These are phyloP conservation scores for Carex kokanica DNA, from an alignment of 176 grass and related monocot genomes.

Conservation along the genomic window DNA sequence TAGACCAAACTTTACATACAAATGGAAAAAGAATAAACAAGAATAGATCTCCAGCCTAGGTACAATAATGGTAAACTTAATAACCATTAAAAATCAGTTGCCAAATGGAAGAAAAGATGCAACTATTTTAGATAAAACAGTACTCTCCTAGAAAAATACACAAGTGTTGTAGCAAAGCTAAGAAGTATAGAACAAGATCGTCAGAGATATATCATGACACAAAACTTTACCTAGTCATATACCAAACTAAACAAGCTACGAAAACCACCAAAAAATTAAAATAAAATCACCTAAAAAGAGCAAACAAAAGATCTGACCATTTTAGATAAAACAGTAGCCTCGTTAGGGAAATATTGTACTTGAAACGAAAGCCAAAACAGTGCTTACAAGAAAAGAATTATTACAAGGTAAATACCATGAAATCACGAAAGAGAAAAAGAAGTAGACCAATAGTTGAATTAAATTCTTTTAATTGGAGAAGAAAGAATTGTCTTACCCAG, in stretches of 20 bases:
- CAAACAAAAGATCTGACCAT: conserved; percentile 19
- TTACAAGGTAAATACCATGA: neutral
- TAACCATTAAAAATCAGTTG: conserved; percentile 23
- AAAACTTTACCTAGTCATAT: conserved; percentile 27
- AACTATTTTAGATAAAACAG: conserved; percentile 30
- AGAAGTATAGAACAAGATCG: conserved; percentile 3
- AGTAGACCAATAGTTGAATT: neutral
- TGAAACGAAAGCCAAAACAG: neutral
- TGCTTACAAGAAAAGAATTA: neutral
- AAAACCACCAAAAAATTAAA: conserved; percentile 1
- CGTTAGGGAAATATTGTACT: neutral
- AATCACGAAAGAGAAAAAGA: conserved; percentile 14
- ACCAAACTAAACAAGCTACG: conserved; percentile 9
- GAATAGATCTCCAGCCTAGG: conserved; percentile 28
- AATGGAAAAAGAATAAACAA: conserved; percentile 40
- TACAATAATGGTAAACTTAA: conserved; percentile 33
- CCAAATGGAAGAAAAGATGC: conserved; percentile 12
- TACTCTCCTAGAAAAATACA: conserved; percentile 13
- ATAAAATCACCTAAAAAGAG: neutral
- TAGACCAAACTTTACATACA: conserved; percentile 30
- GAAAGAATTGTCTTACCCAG: conserved; percentile 25
- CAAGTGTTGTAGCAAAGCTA: conserved; percentile 8
- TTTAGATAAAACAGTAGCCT: conserved; percentile 17
- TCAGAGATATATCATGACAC: conserved; percentile 3
- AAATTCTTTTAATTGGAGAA: neutral